These are phyloP conservation scores for Geotrichum fermentans DNA, from an alignment of 1,139 yeast species.

Conservation along the genomic window DNA sequence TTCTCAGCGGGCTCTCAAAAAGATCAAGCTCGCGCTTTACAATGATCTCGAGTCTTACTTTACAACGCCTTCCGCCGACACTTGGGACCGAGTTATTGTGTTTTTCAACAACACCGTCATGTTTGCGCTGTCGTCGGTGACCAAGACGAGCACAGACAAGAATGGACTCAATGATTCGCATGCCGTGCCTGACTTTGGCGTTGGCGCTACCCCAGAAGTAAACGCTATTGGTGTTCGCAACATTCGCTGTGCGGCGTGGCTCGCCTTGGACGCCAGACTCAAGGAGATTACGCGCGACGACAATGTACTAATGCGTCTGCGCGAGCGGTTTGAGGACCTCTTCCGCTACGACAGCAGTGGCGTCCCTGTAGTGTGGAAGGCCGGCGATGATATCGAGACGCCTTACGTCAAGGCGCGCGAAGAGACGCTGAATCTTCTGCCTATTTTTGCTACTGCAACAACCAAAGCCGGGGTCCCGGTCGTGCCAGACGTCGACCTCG, in stretches of 20 bases:
- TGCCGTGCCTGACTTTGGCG: constrained; percentile 51
- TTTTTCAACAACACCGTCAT: constrained; percentile 45
- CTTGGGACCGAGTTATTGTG: constrained; percentile 59
- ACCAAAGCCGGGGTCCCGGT: constrained; percentile 52
- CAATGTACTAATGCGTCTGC: constrained; percentile 35
- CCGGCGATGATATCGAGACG: constrained; percentile 64
- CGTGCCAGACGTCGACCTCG: constrained; percentile 51
- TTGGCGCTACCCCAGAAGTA: constrained; percentile 50
- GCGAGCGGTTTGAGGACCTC: constrained; percentile 64
- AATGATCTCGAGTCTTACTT: constrained; percentile 33
- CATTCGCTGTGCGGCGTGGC: constrained; percentile 61
- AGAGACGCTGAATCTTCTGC: constrained; percentile 53
- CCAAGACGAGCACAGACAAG: constrained; percentile 17
- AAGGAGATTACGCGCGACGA: constrained; percentile 46
- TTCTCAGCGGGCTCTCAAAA: constrained; percentile 33
- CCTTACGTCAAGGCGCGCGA: constrained; percentile 58
- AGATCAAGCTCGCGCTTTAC: constrained; percentile 28
- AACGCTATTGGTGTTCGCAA: constrained; percentile 43
- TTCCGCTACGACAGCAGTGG: constrained; percentile 83
- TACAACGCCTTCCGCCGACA: constrained; percentile 43
- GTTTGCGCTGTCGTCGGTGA: constrained; percentile 31
- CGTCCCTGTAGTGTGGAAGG: constrained; percentile 76
- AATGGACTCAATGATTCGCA: constrained; percentile 16
- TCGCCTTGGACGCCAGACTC: constrained; percentile 51
- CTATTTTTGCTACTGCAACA: constrained; percentile 55